Base-by-base conservation (phyloP, 2,329 filamentous ascomycete species). In the Incumbomyces delicatus region DNA sequence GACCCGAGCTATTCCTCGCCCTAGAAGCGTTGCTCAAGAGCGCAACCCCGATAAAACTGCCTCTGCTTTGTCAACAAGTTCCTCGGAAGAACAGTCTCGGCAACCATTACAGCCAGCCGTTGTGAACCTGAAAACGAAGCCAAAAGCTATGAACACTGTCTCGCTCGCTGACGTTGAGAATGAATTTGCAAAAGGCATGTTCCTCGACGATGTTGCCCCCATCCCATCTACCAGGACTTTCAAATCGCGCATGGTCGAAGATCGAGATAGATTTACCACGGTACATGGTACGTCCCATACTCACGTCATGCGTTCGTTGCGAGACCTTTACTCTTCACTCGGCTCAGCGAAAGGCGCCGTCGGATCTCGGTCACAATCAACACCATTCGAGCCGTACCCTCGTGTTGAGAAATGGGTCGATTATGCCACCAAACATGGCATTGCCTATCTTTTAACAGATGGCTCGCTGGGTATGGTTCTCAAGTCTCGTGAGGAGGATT, bases 341-440 rank as follows among this genome's bases (percentile, higher is more conserved):
- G 41, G 46, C 41, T 17, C 41, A 10, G n/a, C 46, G 2, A 33
- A 39, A 7, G 39, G 43, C 4, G 5, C 22, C 4, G 22, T 27
- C 22, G 22, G 4, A 8, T 12, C 31, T 13, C 36, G 31, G 13
- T 5, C 39, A 3, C 10, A 20, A 20, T 10, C 14, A 13, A 10
- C 22, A 16, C 42, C 14, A 31, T 14, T 38, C 6, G 18, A 45
- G 18, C 41, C 46, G 13, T 68, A 72, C 44, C 59, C 69, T 2
- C 68, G 71, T 47, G 70, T 74, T 3, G 68, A 72, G 41, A 74
- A 73, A 59, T 74, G 71, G 71, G 71, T 74, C 16, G 71, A 74
- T 51, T 74, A 74, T 52, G 71, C 71, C 6, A 72, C 72, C 48
- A 66, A 70, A 39, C 72, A 73, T 49, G 71, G 71, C 10, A 72